Conservation (phyloP, 495 filamentous ascomycete species). For the Penicillium nucicola region DNA sequence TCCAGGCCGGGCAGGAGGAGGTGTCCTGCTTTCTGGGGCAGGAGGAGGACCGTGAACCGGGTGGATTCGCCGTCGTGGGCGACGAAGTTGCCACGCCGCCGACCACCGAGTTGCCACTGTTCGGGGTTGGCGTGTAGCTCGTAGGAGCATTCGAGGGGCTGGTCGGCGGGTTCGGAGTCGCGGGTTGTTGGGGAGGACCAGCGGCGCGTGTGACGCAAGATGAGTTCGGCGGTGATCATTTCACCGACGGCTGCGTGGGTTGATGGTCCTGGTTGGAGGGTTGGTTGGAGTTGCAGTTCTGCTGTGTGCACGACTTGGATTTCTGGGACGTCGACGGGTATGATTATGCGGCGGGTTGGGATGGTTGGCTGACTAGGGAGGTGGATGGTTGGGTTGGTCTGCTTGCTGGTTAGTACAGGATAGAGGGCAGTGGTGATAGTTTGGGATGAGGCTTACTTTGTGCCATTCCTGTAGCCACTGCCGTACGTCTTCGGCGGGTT, state of each 20-base stretch:
- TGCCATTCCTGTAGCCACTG: slow-evolving; percentile 49
- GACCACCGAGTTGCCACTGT: slow-evolving; percentile 80
- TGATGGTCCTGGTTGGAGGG: slow-evolving; percentile 22
- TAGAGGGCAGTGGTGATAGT: not conserved
- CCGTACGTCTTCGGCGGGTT: slow-evolving; percentile 32
- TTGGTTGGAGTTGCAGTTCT: slow-evolving; percentile 57
- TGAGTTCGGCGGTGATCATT: slow-evolving; percentile 65
- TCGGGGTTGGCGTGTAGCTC: slow-evolving; percentile 75
- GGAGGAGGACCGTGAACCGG: slow-evolving; percentile 61
- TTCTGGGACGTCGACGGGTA: slow-evolving; percentile 79
- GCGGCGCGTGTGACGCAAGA: slow-evolving; percentile 70
- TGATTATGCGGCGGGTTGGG: slow-evolving; percentile 42
- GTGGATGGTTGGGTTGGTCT: slow-evolving; percentile 35
- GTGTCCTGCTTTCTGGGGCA: slow-evolving; percentile 75
- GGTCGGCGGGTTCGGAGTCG: slow-evolving; percentile 33
- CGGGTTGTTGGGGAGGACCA: slow-evolving; percentile 60
- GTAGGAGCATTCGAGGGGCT: slow-evolving; percentile 74
- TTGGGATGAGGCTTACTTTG: slow-evolving; percentile 29
- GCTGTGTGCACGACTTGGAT: slow-evolving; percentile 82
- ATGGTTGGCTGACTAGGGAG: slow-evolving; percentile 33
- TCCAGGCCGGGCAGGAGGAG: slow-evolving; percentile 75
- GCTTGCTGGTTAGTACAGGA: slow-evolving; percentile 5
- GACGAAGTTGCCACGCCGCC: slow-evolving; percentile 72
- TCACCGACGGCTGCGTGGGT: slow-evolving; percentile 59
- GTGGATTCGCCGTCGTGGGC: slow-evolving; percentile 48